These are phyloP conservation scores for Starmerella floricola DNA, from an alignment of 805 yeast genomes.

Conservation along the genomic window DNA sequence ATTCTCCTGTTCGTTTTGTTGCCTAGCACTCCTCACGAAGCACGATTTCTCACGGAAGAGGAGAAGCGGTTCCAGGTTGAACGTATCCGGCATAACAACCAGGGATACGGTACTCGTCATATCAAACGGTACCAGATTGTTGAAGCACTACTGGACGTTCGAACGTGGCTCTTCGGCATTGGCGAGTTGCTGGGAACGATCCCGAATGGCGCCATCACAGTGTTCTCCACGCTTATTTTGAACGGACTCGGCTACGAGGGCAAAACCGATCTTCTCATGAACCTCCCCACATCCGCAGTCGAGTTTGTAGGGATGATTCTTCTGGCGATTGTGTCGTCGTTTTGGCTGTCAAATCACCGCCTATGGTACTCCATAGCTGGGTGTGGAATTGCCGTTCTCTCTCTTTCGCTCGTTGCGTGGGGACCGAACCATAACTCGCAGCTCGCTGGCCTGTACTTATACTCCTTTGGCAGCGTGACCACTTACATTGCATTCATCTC, in stretches of 20 bases:
- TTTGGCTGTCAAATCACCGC: constrained; percentile 7
- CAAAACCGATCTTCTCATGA: constrained; percentile 33
- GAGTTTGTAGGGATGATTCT: constrained; percentile 23
- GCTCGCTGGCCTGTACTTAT: constrained; percentile 18
- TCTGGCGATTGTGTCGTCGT: constrained; percentile 10
- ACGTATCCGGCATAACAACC: constrained; percentile 43
- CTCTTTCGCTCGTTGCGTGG: constrained; percentile 19
- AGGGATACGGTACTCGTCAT: constrained; percentile 45
- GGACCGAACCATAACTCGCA: constrained; percentile 17
- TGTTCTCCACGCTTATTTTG: constrained; percentile 38
- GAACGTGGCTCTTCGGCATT: constrained; percentile 38
- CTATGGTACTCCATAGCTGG: constrained; percentile 10
- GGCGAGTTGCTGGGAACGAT: constrained; percentile 34
- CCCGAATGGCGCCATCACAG: constrained; percentile 46
- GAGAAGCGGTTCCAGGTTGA: constrained; percentile 40
- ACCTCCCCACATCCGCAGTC: constrained; percentile 37
- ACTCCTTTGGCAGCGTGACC: constrained; percentile 6
- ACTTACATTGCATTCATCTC: constrained; percentile 21
- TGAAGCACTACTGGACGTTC: constrained; percentile 40
- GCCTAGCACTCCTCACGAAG: constrained; percentile 43
- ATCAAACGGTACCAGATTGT: constrained; percentile 44
- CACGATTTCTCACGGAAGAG: constrained; percentile 29
- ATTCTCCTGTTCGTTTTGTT: constrained; percentile 37
- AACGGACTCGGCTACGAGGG: constrained; percentile 35
- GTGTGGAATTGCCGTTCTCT: constrained; percentile 8